These are phyloP conservation scores for Suhomyces tanzawaensis DNA, from an alignment of 805 yeast species.

Conservation along the genomic window DNA sequence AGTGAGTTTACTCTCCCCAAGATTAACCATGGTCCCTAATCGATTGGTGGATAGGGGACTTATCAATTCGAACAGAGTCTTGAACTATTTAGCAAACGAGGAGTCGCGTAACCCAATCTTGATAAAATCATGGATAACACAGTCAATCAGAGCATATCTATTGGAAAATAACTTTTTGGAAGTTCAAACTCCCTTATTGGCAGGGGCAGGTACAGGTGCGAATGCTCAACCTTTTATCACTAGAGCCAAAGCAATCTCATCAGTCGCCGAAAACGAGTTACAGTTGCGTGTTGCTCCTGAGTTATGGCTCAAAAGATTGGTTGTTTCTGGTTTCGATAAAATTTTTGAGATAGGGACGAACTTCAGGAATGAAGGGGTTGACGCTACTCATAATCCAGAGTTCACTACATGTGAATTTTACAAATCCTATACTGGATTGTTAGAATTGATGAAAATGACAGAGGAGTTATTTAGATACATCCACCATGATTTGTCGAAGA, in stretches of 20 bases:
- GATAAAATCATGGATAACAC: slow-evolving; percentile 55
- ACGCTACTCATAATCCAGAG: slow-evolving; percentile 91
- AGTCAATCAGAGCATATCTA: slow-evolving; percentile 57
- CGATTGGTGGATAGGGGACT: slow-evolving; percentile 52
- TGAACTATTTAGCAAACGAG: slow-evolving; percentile 66
- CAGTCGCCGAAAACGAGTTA: slow-evolving; percentile 29
- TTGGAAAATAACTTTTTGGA: slow-evolving; percentile 60
- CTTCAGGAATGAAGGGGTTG: slow-evolving; percentile 92
- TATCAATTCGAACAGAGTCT: slow-evolving; percentile 64
- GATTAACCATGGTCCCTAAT: slow-evolving; percentile 67
- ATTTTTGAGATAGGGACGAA: slow-evolving; percentile 83
- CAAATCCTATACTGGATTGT: slow-evolving; percentile 64
- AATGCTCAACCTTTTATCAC: slow-evolving; percentile 86
- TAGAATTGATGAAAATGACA: slow-evolving; percentile 63
- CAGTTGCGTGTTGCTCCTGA: slow-evolving; percentile 92
- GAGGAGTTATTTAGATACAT: slow-evolving; percentile 53
- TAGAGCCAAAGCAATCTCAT: slow-evolving; percentile 31
- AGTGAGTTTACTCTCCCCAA: slow-evolving; percentile 59
- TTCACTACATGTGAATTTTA: slow-evolving; percentile 90
- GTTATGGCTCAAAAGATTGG: slow-evolving; percentile 82
- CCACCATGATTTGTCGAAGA: slow-evolving; percentile 24
- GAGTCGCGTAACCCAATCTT: slow-evolving; percentile 45
- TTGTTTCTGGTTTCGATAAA: slow-evolving; percentile 81
- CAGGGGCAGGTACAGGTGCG: slow-evolving; percentile 81
- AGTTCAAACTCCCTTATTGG: slow-evolving; percentile 85